These are phyloP conservation scores for Alternaria triticina DNA, from an alignment of 2,329 filamentous ascomycete genomes.

Conservation along the genomic window DNA sequence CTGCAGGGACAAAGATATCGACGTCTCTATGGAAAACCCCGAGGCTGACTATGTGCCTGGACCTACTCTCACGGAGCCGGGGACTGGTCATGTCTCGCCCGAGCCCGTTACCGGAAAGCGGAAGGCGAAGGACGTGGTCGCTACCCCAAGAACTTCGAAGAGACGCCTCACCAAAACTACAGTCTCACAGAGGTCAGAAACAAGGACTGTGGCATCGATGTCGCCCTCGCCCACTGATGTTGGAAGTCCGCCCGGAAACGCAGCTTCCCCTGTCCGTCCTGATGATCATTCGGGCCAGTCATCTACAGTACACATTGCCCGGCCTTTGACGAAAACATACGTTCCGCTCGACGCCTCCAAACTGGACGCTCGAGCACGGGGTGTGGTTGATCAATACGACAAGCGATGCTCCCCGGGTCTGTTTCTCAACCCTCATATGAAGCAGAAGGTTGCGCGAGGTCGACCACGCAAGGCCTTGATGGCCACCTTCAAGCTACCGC, in stretches of 20 bases:
- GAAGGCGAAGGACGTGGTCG: background rate
- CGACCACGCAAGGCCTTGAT: slow-evolving; percentile 53
- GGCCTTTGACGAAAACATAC: background rate
- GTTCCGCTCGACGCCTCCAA: background rate
- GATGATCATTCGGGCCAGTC: background rate
- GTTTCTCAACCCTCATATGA: slow-evolving; percentile 55
- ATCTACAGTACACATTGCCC: background rate
- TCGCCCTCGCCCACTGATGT: background rate
- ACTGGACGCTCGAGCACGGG: slow-evolving; percentile 15
- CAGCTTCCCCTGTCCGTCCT: background rate
- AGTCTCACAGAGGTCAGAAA: background rate
- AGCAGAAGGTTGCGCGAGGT: slow-evolving; percentile 44
- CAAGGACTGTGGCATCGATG: background rate
- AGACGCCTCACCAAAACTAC: slow-evolving; percentile 4
- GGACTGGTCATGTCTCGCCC: background rate
- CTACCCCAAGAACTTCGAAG: slow-evolving; percentile 1
- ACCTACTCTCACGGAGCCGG: background rate
- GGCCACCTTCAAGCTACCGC: slow-evolving; percentile 49
- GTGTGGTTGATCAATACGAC: slow-evolving; percentile 37
- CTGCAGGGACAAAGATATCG: background rate
- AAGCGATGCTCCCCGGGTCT: slow-evolving; percentile 46
- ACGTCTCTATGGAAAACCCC: background rate
- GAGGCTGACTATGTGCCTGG: background rate
- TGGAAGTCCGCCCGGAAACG: background rate
- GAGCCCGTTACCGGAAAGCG: slow-evolving; percentile 8